These are phyloP conservation scores for Kodamaea fungicola DNA, from an alignment of 1,139 yeast genomes.

Conservation along the genomic window DNA sequence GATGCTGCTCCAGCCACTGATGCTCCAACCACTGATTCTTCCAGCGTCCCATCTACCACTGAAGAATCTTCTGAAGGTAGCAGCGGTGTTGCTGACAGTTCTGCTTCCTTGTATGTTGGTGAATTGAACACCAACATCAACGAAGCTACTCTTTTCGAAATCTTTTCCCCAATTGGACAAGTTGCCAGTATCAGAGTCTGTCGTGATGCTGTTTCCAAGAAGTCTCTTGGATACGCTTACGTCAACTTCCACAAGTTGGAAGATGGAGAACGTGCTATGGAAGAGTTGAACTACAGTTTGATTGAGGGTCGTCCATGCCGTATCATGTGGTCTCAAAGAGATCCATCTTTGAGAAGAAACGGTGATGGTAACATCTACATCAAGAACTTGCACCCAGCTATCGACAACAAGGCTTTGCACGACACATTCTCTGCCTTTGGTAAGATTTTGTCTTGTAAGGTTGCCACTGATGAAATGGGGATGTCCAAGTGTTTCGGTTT, in stretches of 20 bases:
- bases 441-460: constrained; percentile 92
- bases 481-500: constrained; percentile 95
- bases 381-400: constrained; percentile 97
- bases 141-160: constrained; percentile 92
- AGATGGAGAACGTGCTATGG: constrained; percentile 94
- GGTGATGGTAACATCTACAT: constrained; percentile 97
- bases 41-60: constrained; percentile 16
- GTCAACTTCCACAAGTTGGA: constrained; percentile 89
- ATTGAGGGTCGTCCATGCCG: constrained; percentile 98
- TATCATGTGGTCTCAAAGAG: constrained; percentile 99
- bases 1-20: constrained; percentile 16
- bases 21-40: constrained; percentile 6
- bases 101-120: constrained; percentile 95
- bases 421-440: constrained; percentile 98
- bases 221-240: constrained; percentile 97
- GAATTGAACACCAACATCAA: constrained; percentile 91
- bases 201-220: constrained; percentile 97
- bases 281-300: constrained; percentile 89
- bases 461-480: constrained; percentile 92
- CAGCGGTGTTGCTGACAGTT: constrained; percentile 44
- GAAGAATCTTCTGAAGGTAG: constrained; percentile 29
- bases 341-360: constrained; percentile 91
- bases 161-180: constrained; percentile 93
- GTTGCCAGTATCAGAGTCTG: constrained; percentile 97
- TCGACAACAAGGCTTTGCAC: constrained; percentile 97